Conservation (phyloP, 768 basidiomycete genomes). For the Termitomyces sp. region DNA sequence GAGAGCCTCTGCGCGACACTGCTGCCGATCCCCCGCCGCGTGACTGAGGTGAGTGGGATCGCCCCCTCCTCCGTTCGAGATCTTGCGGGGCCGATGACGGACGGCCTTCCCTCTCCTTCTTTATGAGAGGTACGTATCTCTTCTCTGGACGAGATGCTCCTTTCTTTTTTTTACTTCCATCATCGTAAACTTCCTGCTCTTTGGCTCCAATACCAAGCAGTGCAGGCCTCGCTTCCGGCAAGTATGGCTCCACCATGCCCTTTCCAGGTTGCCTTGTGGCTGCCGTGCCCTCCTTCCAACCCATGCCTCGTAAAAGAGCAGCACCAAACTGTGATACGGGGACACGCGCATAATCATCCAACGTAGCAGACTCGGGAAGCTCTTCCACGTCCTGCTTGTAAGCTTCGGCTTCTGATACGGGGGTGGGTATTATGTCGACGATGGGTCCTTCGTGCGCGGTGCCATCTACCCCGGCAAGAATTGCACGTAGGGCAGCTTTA, state of each 20-base stretch:
- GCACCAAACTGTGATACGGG: conserved; percentile 93
- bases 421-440: conserved; percentile 65
- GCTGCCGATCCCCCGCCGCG: conserved; percentile 34
- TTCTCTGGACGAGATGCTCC: conserved; percentile 55
- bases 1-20: conserved; percentile 48
- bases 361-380: conserved; percentile 71
- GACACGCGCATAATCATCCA: conserved; percentile 86
- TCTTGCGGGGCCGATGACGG: conserved; percentile 22
- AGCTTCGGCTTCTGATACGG: conserved; percentile 78
- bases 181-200: conserved; percentile 70
- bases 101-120: conserved; percentile 51
- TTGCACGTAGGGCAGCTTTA: conserved; percentile 73
- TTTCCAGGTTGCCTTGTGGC: conserved; percentile 63
- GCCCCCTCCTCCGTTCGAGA: conserved; percentile 26
- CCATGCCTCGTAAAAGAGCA: conserved; percentile 94
- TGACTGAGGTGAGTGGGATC: conserved; percentile 35
- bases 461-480: conserved; percentile 58
- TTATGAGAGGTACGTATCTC: conserved; percentile 83
- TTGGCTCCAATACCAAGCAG: conserved; percentile 94
- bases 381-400: conserved; percentile 80
- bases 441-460: conserved; percentile 36
- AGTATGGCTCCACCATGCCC: conserved; percentile 72
- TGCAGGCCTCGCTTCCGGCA: conserved; percentile 81
- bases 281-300: conserved; percentile 84
- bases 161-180: conserved; percentile 59